Percentiles rank a stretch among this genome's conserved stretches.
These are phyloP conservation scores for Colletotrichum filicis DNA, from an alignment of 2,329 filamentous ascomycete species.

Conservation along the genomic window DNA sequence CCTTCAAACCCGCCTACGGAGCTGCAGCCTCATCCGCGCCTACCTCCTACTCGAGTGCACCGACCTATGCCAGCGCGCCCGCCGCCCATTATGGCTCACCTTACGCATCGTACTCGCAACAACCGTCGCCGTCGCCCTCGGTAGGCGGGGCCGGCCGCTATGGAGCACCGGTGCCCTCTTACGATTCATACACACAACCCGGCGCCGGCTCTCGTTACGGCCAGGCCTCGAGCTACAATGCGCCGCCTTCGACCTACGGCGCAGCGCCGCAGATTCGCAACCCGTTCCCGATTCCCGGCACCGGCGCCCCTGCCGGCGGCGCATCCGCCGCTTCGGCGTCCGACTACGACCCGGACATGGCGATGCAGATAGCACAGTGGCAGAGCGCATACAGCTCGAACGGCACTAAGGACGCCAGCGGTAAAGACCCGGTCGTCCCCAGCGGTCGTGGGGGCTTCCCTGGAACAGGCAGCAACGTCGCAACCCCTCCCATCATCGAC, in stretches of 20 bases:
- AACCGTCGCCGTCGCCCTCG: slow-evolving; percentile 37
- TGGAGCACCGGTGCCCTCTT: slow-evolving; percentile 38
- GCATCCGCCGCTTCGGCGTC: slow-evolving; percentile 26
- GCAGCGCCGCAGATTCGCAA: slow-evolving; percentile 79
- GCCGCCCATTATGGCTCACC: slow-evolving; percentile 56
- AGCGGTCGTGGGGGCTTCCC: slow-evolving; percentile 42
- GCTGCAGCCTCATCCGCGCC: slow-evolving; percentile 43
- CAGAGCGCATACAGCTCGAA: slow-evolving; percentile 84
- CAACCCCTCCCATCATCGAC: slow-evolving; percentile 45
- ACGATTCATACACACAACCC: slow-evolving; percentile 42
- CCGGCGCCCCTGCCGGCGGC: slow-evolving; percentile 29
- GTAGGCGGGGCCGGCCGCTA: slow-evolving; percentile 34
- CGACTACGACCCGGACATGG: slow-evolving; percentile 80
- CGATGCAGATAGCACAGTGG: slow-evolving; percentile 94
- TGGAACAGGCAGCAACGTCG: slow-evolving; percentile 44
- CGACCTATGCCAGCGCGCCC: slow-evolving; percentile 49
- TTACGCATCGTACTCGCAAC: slow-evolving; percentile 52
- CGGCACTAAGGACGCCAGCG: slow-evolving; percentile 56
- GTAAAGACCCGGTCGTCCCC: slow-evolving; percentile 35
- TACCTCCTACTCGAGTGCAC: slow-evolving; percentile 51
- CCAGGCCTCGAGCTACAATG: slow-evolving; percentile 46
- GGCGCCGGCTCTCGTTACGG: slow-evolving; percentile 37
- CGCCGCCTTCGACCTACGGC: slow-evolving; percentile 49
- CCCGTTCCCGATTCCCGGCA: slow-evolving; percentile 77
- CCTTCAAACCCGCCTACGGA: slow-evolving; percentile 42